These are phyloP conservation scores for Wickerhamomyces mucosus DNA, from an alignment of 805 yeast species.

Conservation along the genomic window DNA sequence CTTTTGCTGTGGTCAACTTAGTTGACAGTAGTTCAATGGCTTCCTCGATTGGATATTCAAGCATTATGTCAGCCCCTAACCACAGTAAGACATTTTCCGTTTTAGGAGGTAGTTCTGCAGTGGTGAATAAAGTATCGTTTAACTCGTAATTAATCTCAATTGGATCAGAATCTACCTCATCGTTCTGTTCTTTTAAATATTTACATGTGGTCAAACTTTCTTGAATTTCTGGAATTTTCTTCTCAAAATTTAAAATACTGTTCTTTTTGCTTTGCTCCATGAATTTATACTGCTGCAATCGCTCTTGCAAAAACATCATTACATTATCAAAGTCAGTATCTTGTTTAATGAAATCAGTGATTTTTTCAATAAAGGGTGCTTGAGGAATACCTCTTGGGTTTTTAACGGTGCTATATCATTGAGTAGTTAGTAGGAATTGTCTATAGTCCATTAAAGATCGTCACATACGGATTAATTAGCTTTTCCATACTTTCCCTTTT, in stretches of 20 bases:
- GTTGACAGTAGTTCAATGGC: conserved; percentile 62
- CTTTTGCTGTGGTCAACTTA: conserved; percentile 54
- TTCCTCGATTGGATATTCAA: conserved; percentile 86
- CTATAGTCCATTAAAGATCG: not conserved
- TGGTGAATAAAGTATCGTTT: conserved; percentile 85
- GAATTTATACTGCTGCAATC: conserved; percentile 81
- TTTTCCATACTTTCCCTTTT: conserved; percentile 11
- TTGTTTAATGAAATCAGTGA: conserved; percentile 61
- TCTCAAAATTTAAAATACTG: conserved; percentile 35
- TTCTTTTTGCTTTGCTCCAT: conserved; percentile 47
- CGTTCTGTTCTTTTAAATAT: conserved; percentile 42
- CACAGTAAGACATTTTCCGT: conserved; percentile 70
- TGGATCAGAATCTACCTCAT: conserved; percentile 22
- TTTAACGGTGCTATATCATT: conserved; percentile 10
- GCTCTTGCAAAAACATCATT: conserved; percentile 71
- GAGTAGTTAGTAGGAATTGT: not conserved
- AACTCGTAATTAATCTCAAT: conserved; percentile 79
- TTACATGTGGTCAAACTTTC: conserved; percentile 72
- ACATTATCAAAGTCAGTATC: conserved; percentile 62
- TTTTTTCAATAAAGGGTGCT: conserved; percentile 87
- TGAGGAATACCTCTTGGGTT: conserved; percentile 96
- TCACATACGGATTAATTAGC: conserved; percentile 15
- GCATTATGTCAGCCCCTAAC: conserved; percentile 98
- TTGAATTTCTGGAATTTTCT: conserved; percentile 85
- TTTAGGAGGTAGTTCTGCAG: conserved; percentile 55